Base-by-base conservation (phyloP, 495 filamentous ascomycete genomes). In the Xylaria telfairii region DNA sequence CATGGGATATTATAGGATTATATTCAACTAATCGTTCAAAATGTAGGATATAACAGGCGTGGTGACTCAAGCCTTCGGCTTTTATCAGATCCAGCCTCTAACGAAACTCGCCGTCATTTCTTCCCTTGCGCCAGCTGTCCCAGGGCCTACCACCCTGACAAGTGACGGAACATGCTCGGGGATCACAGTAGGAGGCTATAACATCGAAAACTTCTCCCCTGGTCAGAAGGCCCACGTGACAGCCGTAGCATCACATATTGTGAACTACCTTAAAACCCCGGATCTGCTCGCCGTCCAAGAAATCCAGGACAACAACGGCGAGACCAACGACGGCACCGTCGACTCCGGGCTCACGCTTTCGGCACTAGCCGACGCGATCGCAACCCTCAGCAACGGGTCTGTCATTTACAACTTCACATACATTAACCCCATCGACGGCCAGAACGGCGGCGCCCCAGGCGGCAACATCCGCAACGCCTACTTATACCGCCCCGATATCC, bases 381-480 rank as follows among this genome's bases (percentile, higher is more conserved):
- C 67, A 24, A 53, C 63, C 2, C 73, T 80, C 39, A 81, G 81
- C 57, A 78, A 77, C 19, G 30, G 39, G 57, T 53, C 49, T 10
- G 77, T 81, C 37, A 62, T 39, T 32, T 91, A 87, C 74, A 73
- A 75, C 59, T 90, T 81, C 72, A 78, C 78, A 49, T 81, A 86
- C 65, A 81, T 91, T 67, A 80, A 73, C 59, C 87, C 88, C 3
- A 65, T 80, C 24, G 69, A 87, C 74, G 79, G 81, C 74, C 57
- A 77, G 59, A 85, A 90, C 74, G 89, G 89, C 71, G 89, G 89
- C 42, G 74, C 82, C 28, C 88, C 87, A 0, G 88, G 88, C 39
- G 87, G 88, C n/a, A 90, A 91, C 75, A 90, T 91, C 82, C 88
- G 89, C 30, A 80, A 82, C 10, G 88, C 87, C 5, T 91, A 89